phyloP scores from a whole-genome alignment of 2,329 filamentous ascomycete species.

The Phoma herbarum region DNA sequence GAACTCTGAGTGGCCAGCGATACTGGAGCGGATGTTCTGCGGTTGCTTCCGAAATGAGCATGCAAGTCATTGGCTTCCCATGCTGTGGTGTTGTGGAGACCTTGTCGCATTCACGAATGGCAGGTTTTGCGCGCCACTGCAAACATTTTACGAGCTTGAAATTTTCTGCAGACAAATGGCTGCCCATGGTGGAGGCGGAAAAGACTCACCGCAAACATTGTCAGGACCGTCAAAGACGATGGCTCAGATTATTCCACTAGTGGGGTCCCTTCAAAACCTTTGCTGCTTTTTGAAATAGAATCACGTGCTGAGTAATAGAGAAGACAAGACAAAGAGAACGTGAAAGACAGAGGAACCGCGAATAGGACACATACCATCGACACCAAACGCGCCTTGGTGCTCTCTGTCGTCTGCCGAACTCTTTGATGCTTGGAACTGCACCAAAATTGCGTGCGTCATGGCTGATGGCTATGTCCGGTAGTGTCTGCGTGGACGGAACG shows the following conservation, averaged over 20 bases:
- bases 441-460: not conserved
- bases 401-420: not conserved
- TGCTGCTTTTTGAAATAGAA: not conserved
- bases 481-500: conserved; percentile 2
- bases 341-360: no score
- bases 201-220: not conserved
- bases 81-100: not conserved
- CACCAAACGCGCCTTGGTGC: not conserved
- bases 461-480: not conserved
- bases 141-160: conserved; percentile 2
- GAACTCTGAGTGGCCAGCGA: conserved; percentile 21
- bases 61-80: not conserved
- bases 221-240: not conserved
- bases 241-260: not conserved
- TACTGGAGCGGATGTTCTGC: conserved; percentile 1
- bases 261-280: not conserved
- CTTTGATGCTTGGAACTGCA: not conserved
- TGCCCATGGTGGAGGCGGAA: not conserved
- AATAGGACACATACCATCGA: not conserved
- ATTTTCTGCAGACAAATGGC: not conserved
- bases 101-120: not conserved
- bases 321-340: not conserved
- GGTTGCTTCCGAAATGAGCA: conserved; percentile 3
- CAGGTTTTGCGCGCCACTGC: conserved; percentile 1
- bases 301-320: not conserved